Percentiles rank a stretch among this genome's conserved stretches.
Evolutionary conservation across 1,284 basidiomycete species (phyloP).

Genomic region (Macrocybe sp.): DNA sequence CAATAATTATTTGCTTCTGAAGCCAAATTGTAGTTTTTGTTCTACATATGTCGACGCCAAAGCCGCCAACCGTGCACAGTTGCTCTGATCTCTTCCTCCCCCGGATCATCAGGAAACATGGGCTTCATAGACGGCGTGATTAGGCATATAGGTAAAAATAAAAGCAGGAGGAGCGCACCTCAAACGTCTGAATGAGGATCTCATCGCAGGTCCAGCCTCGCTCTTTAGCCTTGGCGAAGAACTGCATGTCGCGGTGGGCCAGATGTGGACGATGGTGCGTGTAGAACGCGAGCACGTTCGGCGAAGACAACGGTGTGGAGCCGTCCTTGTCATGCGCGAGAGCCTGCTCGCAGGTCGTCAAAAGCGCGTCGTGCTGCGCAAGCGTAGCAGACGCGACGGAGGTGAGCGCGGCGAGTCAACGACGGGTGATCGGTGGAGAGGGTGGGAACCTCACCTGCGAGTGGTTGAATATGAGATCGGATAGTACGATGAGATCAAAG

Average conservation of each 20-base stretch:
- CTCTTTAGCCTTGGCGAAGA: constrained; percentile 67
- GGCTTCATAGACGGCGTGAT: constrained; percentile 37
- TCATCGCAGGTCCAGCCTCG: constrained; percentile 76
- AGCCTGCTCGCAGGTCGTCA: constrained; percentile 66
- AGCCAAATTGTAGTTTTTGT: too few relatives aligned
- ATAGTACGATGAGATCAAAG: constrained; percentile 86
- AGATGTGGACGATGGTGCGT: constrained; percentile 89
- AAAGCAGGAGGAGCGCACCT: constrained; percentile 34
- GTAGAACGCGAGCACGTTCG: constrained; percentile 84
- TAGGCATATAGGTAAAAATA: neutral
- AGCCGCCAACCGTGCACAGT: constrained; percentile 79
- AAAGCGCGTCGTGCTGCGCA: constrained; percentile 74
- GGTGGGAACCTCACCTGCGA: constrained; percentile 51
- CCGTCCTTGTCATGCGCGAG: constrained; percentile 18
- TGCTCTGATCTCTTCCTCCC: constrained; percentile 66
- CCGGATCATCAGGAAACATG: constrained; percentile 86
- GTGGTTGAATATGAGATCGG: constrained; percentile 90
- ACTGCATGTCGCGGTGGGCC: constrained; percentile 82
- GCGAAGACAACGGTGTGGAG: neutral
- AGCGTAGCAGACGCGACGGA: neutral
- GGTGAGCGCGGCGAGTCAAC: too few relatives aligned
- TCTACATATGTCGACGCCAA: too few relatives aligned
- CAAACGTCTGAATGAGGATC: constrained; percentile 63
- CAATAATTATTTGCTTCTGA: too few relatives aligned
- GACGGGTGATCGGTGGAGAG: too few relatives aligned